Conservation (phyloP, 192 early-diverging fungal genomes). For the Linnemannia schmuckeri region DNA sequence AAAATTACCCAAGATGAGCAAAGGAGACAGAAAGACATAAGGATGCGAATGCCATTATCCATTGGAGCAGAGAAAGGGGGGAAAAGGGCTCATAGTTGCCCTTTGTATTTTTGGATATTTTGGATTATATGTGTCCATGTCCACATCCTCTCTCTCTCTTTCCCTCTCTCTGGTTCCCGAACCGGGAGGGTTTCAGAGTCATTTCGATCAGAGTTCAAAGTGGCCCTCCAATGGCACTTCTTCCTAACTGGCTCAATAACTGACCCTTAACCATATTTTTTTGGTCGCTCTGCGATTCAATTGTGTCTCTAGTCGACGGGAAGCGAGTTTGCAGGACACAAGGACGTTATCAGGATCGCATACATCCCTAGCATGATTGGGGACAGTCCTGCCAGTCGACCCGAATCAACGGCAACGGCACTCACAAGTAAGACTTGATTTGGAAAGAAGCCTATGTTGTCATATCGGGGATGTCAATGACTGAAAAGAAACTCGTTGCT, state of each 20-base stretch:
- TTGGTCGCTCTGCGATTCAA: background rate
- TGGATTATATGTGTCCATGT: background rate
- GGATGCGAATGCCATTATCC: background rate
- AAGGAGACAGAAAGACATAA: background rate
- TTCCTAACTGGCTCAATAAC: background rate
- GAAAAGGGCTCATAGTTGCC: background rate
- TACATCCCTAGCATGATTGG: conserved; percentile 55
- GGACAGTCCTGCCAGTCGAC: conserved; percentile 21
- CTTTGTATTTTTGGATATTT: background rate
- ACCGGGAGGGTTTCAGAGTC: background rate
- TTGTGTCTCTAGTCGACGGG: background rate
- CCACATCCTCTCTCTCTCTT: background rate
- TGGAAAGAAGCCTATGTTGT: background rate
- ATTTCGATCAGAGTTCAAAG: background rate
- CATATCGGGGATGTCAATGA: background rate
- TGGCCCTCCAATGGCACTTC: background rate
- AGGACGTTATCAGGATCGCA: conserved; percentile 54
- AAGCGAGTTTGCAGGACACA: conserved; percentile 20
- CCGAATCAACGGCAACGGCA: conserved; percentile 23
- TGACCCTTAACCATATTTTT: background rate
- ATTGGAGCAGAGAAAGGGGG: background rate
- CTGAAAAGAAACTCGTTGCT: too few relatives aligned
- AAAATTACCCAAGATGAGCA: background rate
- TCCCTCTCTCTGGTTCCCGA: background rate
- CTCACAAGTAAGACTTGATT: conserved; percentile 5